Conservation (phyloP, 2,329 filamentous ascomycete genomes). For the Diaporthe citri region DNA sequence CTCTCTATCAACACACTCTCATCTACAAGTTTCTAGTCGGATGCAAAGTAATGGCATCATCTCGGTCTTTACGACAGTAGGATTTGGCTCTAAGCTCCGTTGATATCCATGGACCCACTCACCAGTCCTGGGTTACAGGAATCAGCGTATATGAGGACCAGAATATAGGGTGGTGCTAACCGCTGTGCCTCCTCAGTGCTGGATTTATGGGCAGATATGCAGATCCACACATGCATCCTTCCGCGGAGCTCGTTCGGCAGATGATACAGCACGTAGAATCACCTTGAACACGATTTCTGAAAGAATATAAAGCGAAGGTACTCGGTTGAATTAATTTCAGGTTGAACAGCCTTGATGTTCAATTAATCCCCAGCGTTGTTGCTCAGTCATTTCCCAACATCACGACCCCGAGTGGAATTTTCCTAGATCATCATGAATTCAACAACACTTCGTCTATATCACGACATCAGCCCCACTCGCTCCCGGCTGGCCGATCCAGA, state of each 20-base stretch:
- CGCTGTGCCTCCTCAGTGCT: not conserved
- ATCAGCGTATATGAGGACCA: not conserved
- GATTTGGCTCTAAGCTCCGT: not conserved
- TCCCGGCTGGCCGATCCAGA: not conserved
- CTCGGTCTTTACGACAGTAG: not conserved
- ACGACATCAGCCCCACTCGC: not conserved
- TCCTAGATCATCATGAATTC: not conserved
- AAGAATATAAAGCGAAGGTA: not conserved
- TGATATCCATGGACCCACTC: not conserved
- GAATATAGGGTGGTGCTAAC: not conserved
- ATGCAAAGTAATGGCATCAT: not conserved
- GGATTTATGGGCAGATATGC: not conserved
- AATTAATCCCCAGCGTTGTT: not conserved
- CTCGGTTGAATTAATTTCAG: not conserved
- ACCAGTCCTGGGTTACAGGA: not conserved
- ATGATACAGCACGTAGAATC: not conserved
- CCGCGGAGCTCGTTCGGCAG: not conserved
- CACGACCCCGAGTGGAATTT: not conserved
- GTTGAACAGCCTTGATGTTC: not conserved
- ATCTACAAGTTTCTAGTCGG: not conserved
- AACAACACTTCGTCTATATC: slow-evolving; percentile 3
- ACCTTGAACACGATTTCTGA: too few relatives aligned
- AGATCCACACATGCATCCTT: not conserved
- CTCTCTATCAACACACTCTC: not conserved
- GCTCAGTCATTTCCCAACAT: not conserved